Base-by-base conservation (phyloP, 2,329 filamentous ascomycete species). In the Alternaria brassicicola region DNA sequence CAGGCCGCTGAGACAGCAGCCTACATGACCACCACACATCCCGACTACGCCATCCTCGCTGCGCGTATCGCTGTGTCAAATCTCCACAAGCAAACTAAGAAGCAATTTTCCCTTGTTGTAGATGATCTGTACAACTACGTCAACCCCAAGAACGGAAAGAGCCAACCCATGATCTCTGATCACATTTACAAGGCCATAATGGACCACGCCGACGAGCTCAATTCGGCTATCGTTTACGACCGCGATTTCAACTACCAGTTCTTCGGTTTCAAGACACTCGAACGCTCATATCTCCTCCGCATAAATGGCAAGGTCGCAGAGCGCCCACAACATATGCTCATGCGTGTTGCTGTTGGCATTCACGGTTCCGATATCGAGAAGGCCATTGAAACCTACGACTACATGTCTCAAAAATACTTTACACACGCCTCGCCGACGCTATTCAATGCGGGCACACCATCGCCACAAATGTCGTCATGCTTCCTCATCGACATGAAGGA, bases 181-280 rank as follows among this genome's bases (percentile, higher is more conserved):
- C 84, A 90, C 70, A 96, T 91, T 46, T 97, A 97, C 78, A 91
- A 97, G 71, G 92, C 88, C 63, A 90, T 99, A 66, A 95, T 97
- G 91, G 91, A 90, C 74, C 93, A 99, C 80, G 93, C 92, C 72
- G 95, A 97, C 55, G 95, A 99, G 81, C 86, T 99, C 57, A 97
- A 99, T 84, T 98, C 94, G 41, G 95, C 95, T 73, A 98, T 99
- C 78, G 94, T 99, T 72, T 99, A 98, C 74, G 95, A 99, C 82
- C 91, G 95, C 70, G 95, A 99, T 78, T 99, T 99, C 86, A 97
- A 98, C 86, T 99, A 99, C 84, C 95, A 99, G 83, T 99, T 96
- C 83, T 99, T 99, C 74, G 95, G 95, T 65, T 99, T 99, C 88
- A 99, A 99, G 87, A 99, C 95, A 7, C 84, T 99, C 36, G 95